These are phyloP conservation scores for Trifolium dubium DNA, from an alignment of 306 rosid species.

Conservation along the genomic window DNA sequence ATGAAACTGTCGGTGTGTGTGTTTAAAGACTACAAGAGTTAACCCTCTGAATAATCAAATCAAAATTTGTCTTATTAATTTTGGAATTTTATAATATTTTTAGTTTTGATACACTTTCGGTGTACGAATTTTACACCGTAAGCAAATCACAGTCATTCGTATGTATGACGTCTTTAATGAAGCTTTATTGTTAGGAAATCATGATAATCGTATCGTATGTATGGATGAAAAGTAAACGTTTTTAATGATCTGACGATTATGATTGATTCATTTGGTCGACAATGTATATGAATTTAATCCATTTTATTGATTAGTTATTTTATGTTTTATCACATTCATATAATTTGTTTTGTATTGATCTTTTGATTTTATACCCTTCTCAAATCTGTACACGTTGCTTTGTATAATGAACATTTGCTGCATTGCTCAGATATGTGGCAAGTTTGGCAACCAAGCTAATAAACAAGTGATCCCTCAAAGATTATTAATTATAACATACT, in stretches of 20 bases:
- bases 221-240: too few species aligned
- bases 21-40: background rate
- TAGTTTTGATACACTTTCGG: background rate
- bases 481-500: constrained; percentile 4
- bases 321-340: background rate
- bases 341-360: constrained; percentile 25
- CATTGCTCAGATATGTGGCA: constrained; percentile 30
- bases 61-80: constrained; percentile 19
- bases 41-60: constrained; percentile 27
- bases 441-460: constrained; percentile 13
- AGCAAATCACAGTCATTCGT: too few species aligned
- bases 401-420: constrained; percentile 32
- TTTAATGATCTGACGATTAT: background rate
- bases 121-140: too few species aligned
- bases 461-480: constrained; percentile 15
- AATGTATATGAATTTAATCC: background rate
- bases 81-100: constrained; percentile 11
- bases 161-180: too few species aligned
- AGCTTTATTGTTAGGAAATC: background rate
- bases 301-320: background rate
- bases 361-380: constrained; percentile 26
- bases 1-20: constrained; percentile 46
- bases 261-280: background rate
- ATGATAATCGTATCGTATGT: too few species aligned
- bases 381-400: constrained; percentile 29